Evolutionary conservation across 2,329 filamentous ascomycete genomes (phyloP), one percentile per base, ranked within the genome.

Genomic region (Aspergillus tubingensis): DNA sequence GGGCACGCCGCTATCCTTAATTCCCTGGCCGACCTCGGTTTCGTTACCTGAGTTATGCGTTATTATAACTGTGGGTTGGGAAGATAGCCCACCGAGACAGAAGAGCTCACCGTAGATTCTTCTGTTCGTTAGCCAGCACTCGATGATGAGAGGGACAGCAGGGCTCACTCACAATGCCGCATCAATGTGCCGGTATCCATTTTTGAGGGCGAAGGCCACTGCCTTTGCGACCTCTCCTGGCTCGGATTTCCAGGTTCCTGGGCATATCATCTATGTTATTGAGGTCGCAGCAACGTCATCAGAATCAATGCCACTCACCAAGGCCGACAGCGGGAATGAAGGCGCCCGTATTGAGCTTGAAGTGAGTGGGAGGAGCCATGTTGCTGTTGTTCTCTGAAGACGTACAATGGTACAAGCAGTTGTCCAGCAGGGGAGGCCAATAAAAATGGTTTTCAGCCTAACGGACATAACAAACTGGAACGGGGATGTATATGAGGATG

Each of bases 21-120:
- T 57, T 4, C 25, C 59, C 21, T 36, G 36, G 2, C 50, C 50
- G 6, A 61, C 41, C 32, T 55, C 54, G 5, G 23, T 3, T n/a
- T 61, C 59, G 44, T 44, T 58, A 1, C 38, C 32, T 47, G 43
- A 47, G 8, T n/a, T 21, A 7, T 47, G 19, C 17, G 10, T 32
- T 32, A 32, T 32, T 32, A 13, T 32, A 13, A 11, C 30, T 11
- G 10, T 30, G 8, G 30, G 1, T 32, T 32, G 30, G 30, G 30
- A 4, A 32, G 8, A 57, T n/a, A 11, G 3, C 21, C 41, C 8
- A 17, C 23, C 15, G 6, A 13, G 10, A 4, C 17, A 5, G 7
- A 13, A 11, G 15, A 94, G 85, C 84, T 94, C 43, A 63, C 59
- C 60, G 36, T 62, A 62, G 32, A 64, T 62, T 43, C 65, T 30